Conservation (phyloP, 164 flowering plant genomes). For the Brasenia schreberi region DNA sequence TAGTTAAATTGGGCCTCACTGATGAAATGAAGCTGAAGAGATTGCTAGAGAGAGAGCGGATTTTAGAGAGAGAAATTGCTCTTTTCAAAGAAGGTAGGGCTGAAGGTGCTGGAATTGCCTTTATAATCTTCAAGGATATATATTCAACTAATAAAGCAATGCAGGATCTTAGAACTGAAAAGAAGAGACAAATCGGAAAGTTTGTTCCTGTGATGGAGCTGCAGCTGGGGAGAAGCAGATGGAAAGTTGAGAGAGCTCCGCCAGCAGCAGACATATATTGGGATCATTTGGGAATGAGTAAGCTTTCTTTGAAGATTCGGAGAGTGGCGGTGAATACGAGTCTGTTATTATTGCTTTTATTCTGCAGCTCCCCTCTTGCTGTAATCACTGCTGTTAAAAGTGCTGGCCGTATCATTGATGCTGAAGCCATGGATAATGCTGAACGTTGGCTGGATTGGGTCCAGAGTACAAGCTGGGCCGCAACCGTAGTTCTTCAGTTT, state of each 20-base stretch:
- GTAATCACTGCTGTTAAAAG: conserved; percentile 69
- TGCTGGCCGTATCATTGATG: conserved; percentile 85
- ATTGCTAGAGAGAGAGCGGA: conserved; percentile 64
- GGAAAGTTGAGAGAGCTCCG: conserved; percentile 97
- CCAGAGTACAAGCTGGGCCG: conserved; percentile 89
- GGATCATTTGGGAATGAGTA: conserved; percentile 86
- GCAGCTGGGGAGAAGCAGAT: conserved; percentile 70
- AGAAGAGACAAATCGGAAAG: conserved; percentile 52
- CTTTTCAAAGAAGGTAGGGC: conserved; percentile 81
- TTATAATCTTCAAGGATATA: conserved; percentile 91
- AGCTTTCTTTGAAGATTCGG: conserved; percentile 57
- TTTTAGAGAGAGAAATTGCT: conserved; percentile 56
- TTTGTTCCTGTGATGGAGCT: conserved; percentile 83
- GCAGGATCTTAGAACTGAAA: conserved; percentile 77
- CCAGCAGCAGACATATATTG: conserved; percentile 88
- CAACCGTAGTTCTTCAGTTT: conserved; percentile 73
- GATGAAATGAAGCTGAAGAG: conserved; percentile 65
- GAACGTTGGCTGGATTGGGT: conserved; percentile 80
- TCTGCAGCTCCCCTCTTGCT: conserved; percentile 97
- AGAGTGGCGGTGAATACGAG: conserved; percentile 79
- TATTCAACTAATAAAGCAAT: conserved; percentile 86
- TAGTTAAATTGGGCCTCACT: conserved; percentile 43
- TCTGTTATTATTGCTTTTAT: conserved; percentile 67
- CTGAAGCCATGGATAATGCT: conserved; percentile 91
- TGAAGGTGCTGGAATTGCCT: conserved; percentile 89